Percentiles rank a stretch among this genome's conserved stretches.
Conservation (phyloP, 2,329 filamentous ascomycete species). For the Xylariales sp. region DNA sequence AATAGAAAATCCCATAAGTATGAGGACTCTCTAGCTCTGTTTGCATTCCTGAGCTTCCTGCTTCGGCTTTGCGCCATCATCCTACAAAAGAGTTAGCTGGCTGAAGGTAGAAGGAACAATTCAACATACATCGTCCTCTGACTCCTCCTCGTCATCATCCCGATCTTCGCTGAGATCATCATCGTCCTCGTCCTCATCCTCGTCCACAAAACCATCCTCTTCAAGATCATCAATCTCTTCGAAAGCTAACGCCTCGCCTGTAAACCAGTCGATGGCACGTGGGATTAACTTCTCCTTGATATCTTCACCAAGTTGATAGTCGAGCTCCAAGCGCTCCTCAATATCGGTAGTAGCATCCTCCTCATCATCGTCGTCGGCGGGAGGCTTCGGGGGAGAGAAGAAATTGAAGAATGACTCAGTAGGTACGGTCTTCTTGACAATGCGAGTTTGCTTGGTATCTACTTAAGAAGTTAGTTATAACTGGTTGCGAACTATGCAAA, state of each 20-base stretch:
- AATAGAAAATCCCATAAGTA: slow-evolving; percentile 19
- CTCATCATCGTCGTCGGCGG: slow-evolving; percentile 73
- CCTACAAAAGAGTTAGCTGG: slow-evolving; percentile 63
- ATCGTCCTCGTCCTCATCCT: slow-evolving; percentile 88
- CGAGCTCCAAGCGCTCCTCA: slow-evolving; percentile 95
- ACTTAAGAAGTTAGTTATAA: slow-evolving; percentile 33
- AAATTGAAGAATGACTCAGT: slow-evolving; percentile 99
- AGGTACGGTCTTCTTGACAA: slow-evolving; percentile 98
- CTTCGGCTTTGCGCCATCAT: slow-evolving; percentile 89
- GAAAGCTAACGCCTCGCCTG: slow-evolving; percentile 94
- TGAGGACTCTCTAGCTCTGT: slow-evolving; percentile 75
- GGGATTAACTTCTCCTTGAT: slow-evolving; percentile 99
- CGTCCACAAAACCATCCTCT: slow-evolving; percentile 85
- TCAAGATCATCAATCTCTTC: slow-evolving; percentile 91
- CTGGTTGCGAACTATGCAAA: background rate
- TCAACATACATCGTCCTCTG: slow-evolving; percentile 78
- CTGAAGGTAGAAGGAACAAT: background rate
- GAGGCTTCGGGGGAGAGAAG: slow-evolving; percentile 94
- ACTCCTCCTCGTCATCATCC: slow-evolving; percentile 82
- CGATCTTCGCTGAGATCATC: slow-evolving; percentile 85
- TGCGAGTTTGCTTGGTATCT: slow-evolving; percentile 99
- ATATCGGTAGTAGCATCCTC: slow-evolving; percentile 88
- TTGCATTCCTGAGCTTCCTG: slow-evolving; percentile 96
- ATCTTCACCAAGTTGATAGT: slow-evolving; percentile 98
- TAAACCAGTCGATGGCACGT: slow-evolving; percentile 99